These are phyloP conservation scores for Cystofilobasidium macerans DNA, from an alignment of 768 basidiomycete genomes.

Conservation along the genomic window DNA sequence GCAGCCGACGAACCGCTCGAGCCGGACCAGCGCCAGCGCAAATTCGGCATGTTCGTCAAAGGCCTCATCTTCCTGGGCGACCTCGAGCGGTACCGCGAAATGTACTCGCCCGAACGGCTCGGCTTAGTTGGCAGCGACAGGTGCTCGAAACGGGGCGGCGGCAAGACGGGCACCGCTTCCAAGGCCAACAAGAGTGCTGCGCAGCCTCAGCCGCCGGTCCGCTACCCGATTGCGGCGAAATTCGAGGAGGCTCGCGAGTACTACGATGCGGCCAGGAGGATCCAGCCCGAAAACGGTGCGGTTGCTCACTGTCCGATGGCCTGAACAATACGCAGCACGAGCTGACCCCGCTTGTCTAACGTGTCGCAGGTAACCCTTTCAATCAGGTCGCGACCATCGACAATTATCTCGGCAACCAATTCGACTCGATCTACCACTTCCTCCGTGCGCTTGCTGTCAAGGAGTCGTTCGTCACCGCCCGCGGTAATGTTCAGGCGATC, in stretches of 20 bases:
- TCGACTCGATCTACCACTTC: conserved; percentile 69
- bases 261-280: conserved; percentile 71
- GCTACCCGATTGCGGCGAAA: background rate
- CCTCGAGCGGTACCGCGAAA: conserved; percentile 82
- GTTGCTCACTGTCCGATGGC: background rate
- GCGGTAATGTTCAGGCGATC: conserved; percentile 68
- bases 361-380: conserved; percentile 54
- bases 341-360: background rate
- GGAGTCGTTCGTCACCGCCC: conserved; percentile 74
- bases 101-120: conserved; percentile 60
- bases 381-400: conserved; percentile 92
- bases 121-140: conserved; percentile 46
- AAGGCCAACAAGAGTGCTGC: conserved; percentile 37
- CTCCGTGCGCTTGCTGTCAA: conserved; percentile 81
- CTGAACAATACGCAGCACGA: no score
- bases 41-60: conserved; percentile 63
- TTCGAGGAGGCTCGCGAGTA: conserved; percentile 50
- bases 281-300: conserved; percentile 74
- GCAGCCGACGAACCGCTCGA: conserved; percentile 39
- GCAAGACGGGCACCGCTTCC: no score
- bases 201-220: background rate
- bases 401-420: conserved; percentile 71
- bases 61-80: conserved; percentile 86
- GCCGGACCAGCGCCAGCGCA: conserved; percentile 44
- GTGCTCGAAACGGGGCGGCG: no score